Evolutionary conservation across 1,139 yeast species (phyloP), one percentile per base, ranked within the genome.

Genomic region (Scheffersomyces parashehatae): DNA sequence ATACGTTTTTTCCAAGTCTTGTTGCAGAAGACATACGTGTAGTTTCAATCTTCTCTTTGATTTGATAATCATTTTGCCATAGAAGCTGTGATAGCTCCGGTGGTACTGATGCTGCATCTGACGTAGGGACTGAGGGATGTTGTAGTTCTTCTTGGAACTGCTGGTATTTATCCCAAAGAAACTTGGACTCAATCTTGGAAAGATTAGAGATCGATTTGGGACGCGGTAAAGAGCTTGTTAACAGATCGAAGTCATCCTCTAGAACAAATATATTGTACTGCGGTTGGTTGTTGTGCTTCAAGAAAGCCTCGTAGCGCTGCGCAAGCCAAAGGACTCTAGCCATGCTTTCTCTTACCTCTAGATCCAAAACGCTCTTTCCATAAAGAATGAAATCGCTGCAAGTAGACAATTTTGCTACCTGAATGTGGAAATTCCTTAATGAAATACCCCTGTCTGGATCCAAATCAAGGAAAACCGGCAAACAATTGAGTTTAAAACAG

Each of bases 11-110:
- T 20, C 68, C 64, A 3, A 87, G 67, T 13, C 70, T 73, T 0
- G 95, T 79, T 0, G 96, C 95, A 2, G 88, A 73, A 0, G 97
- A 85, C 93, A 91, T 87, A 58, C 81, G 80, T 3, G 89, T 73
- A 48, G 90, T 85, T 62, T 90, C 97, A 9, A 87, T 72, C 47
- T 87, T 82, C 59, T 91, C 98, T 54, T 86, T 82, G 45, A 82
- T 75, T 31, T 79, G 71, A 56, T 85, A 83, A 55, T 88, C 88
- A 29, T 81, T 72, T 54, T 85, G 90, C 95, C 95, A 87, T 20
- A 20, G 26, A 20, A 20, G 12, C 48, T 36, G n/a, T 49, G 26
- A 20, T 20, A 20, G 4, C 26, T 20, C 26, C 8, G 26, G 7
- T 6, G 26, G 26, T 8, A 47, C 42, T 5, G 47, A 29, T 16